Base-by-base conservation (phyloP, 371 early-diverging fungal genomes). In the Choanephora cucurbitarum region DNA sequence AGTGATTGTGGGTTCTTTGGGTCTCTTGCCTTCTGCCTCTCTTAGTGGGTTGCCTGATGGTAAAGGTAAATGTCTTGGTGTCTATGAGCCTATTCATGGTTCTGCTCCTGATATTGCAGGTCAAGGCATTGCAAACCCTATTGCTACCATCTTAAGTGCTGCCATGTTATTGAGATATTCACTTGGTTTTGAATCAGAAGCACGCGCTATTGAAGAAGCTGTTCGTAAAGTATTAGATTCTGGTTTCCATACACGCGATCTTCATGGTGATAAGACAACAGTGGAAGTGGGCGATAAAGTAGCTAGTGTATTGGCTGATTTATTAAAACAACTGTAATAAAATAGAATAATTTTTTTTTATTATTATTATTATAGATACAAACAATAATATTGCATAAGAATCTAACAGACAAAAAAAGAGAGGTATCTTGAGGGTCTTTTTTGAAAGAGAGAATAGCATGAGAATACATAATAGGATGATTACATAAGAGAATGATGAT, bases 91-190 rank as follows among this genome's bases (percentile, higher is more conserved):
- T 28, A 97, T 97, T 63, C 98, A 98, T 75, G 98, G 98, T 33
- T 93, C 93, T 24, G 97, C 98, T 2, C 98, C 98, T 39, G 98
- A 98, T 72, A 96, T 98, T 78, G 96, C 98, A 37, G 97, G 97
- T 40, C 85, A 95, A 75, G 88, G 88, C 42, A 86, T 95, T 59
- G 96, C 96, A 52, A 98, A 98, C 77, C 99, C 99, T 10, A 86
- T 97, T 33, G 99, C 96, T 43, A 95, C 98, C 52, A 98, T 98
- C 63, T 88, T 97, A 47, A 91, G 91, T 64, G 93, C 86, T 42
- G 97, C 99, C 32, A 83, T 98, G 86, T 71, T 98, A 76, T 80
- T 97, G 60, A 87, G 91, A 58, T 96, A 96, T 82, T 96, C 97
- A 19, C 85, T 98, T 60, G 87, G 86, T 43, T 75, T 94, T 73